phyloP scores from a whole-genome alignment of 164 flowering plant genomes.

The grape (Vitis vinifera) region ASM3070453v1 NC_081805.1:21015001-21015500 shows the following conservation, averaged over 20 bases:
- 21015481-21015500: no score
- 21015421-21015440: no score
- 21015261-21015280: no score
- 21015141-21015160: neutral
- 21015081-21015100: constrained; percentile 63
- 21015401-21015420: no score
- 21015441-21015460: no score
- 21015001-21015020: constrained; percentile 90
- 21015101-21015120: constrained; percentile 11
- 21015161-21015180: neutral
- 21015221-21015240: neutral
- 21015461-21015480: no score
- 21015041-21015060: constrained; percentile 68
- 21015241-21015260: neutral
- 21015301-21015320: no score
- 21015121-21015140: neutral
- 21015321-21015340: no score
- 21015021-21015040: constrained; percentile 59
- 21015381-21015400: no score
- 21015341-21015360: no score
- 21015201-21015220: neutral
- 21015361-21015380: no score
- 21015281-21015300: no score
- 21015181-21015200: neutral
- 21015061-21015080: constrained; percentile 93